Base-by-base conservation (phyloP, 768 basidiomycete genomes). In the Serendipita sp. region DNA sequence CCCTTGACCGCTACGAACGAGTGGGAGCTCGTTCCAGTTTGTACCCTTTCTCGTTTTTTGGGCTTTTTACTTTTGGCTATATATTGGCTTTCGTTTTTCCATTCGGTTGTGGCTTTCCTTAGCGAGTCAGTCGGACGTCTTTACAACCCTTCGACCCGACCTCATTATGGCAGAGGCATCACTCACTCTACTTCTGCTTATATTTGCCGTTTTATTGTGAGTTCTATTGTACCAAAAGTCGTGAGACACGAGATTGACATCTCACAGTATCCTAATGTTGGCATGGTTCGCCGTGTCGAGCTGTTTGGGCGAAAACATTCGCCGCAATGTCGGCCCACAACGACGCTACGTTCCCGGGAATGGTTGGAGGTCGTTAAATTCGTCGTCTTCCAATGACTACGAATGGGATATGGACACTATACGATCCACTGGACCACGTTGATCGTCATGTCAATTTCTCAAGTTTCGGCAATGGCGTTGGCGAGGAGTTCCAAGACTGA, bases 261-360 rank as follows among this genome's bases (percentile, higher is more conserved):
- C n/a, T 48, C 9, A 3, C 53, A 58, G 53, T 31, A 33, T 33
- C 2, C 17, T 24, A n/a, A 34, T 33, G 31, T 17, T 58, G 17
- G 53, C 24, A 26, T 58, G 53, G 53, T 58, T 58, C 28, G 53
- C 53, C 22, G 24, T 58, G 24, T 58, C 53, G 53, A 58, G 53
- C 24, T 58, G 53, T 58, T 28, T 58, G 53, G 53, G 53, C 11
- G 31, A 26, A 7, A 58, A 58, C 28, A n/a, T 58, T n/a, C 53
- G 53, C n/a, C 20, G 53, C 4, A 58, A 58, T 58, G 17, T 58
- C 22, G 24, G 11, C 11, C 22, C 22, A 24, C 31, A 22, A 58
- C 22, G 53, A 24, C 22, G 24, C 22, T 58, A 22, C 28, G 28
- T 7, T 26, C 53, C 53, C 11, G 24, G 53, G 31, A 58, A 26